A percentile compares a stretch with the other conserved stretches of the same genome.
Evolutionary conservation across 2,329 filamentous ascomycete species (phyloP).

Genomic region (Pseudogymnoascus sp.): DNA sequence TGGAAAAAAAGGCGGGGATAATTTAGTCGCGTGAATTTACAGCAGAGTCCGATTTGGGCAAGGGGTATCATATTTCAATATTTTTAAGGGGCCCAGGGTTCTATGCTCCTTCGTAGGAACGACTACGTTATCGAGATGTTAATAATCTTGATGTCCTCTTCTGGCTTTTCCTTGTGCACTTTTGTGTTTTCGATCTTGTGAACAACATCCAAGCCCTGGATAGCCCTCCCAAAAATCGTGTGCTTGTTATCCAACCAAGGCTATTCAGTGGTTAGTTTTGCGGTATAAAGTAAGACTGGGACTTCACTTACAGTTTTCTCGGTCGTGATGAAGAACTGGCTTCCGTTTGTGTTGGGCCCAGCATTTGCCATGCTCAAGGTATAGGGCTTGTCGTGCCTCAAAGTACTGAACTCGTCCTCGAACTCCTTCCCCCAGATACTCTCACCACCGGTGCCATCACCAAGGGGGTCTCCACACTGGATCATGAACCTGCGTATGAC

Average conservation of each 20-base stretch:
- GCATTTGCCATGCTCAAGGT: slow-evolving; percentile 98
- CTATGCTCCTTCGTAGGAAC: not conserved
- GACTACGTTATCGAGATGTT: slow-evolving; percentile 53
- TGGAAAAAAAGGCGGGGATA: not conserved
- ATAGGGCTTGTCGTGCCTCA: slow-evolving; percentile 93
- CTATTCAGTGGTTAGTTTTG: slow-evolving; percentile 31
- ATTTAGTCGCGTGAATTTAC: not conserved
- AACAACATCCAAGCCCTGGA: slow-evolving; percentile 86
- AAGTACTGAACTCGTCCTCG: slow-evolving; percentile 82
- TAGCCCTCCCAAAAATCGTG: slow-evolving; percentile 87
- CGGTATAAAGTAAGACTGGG: not conserved
- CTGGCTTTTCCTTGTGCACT: slow-evolving; percentile 83
- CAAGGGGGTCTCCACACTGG: slow-evolving; percentile 73
- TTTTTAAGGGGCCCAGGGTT: not conserved
- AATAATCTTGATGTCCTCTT: slow-evolving; percentile 95
- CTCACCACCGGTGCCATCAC: slow-evolving; percentile 83
- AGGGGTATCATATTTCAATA: slow-evolving; percentile 5
- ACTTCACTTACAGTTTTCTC: slow-evolving; percentile 70
- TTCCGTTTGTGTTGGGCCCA: slow-evolving; percentile 88
- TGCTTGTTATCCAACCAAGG: slow-evolving; percentile 95
- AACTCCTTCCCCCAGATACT: slow-evolving; percentile 91
- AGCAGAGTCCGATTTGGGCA: not conserved
- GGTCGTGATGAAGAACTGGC: slow-evolving; percentile 97
- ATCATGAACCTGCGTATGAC: slow-evolving; percentile 99
- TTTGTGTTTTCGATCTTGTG: slow-evolving; percentile 90